Conservation (phyloP, 2,329 filamentous ascomycete genomes). For the Penicillium occitanis region DNA sequence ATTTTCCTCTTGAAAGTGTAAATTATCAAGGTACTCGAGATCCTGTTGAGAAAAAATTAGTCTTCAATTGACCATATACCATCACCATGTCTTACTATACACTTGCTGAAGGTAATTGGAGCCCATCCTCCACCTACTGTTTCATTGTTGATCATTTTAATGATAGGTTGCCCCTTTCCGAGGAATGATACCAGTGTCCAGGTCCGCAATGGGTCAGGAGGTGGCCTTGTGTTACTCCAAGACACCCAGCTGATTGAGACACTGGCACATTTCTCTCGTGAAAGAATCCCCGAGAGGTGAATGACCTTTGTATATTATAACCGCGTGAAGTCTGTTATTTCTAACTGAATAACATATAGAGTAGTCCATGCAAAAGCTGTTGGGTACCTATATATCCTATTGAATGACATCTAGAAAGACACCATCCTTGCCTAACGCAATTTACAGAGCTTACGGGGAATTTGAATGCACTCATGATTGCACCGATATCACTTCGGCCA, state of each 20-base stretch:
- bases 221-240: constrained; percentile 50
- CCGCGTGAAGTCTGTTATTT: neutral
- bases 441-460: constrained; percentile 52
- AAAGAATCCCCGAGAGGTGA: constrained; percentile 60
- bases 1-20: neutral
- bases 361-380: constrained; percentile 61
- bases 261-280: constrained; percentile 61
- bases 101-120: constrained; percentile 29
- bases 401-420: neutral
- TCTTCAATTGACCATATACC: neutral
- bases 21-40: neutral
- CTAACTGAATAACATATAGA: constrained; percentile 23
- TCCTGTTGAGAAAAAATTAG: neutral
- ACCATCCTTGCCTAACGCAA: neutral
- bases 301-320: neutral
- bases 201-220: constrained; percentile 29
- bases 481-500: constrained; percentile 56
- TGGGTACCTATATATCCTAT: constrained; percentile 33
- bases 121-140: neutral
- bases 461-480: constrained; percentile 63
- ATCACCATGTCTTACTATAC: constrained; percentile 24
- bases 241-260: constrained; percentile 64
- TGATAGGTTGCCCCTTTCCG: constrained; percentile 28
- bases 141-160: neutral
- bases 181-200: constrained; percentile 28